These are phyloP conservation scores for Forsythia viridissima DNA, from an alignment of 257 asterid genomes.

Conservation along the genomic window DNA sequence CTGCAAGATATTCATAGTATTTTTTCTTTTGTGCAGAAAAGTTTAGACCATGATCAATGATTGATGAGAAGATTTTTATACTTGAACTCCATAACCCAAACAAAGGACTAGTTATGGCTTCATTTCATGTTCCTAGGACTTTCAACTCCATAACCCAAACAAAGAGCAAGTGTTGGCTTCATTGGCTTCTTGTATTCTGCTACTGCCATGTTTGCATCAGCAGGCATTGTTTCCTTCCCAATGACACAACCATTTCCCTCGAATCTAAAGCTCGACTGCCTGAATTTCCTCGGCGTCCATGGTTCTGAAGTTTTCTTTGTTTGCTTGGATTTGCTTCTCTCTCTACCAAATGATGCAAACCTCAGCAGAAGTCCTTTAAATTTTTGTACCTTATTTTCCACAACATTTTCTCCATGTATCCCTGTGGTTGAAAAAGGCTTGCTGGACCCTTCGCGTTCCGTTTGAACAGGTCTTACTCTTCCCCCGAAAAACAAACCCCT, in stretches of 20 bases:
- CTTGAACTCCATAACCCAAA: neutral
- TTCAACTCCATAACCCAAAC: slow-evolving; percentile 54
- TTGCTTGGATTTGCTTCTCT: slow-evolving; percentile 30
- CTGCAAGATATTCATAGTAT: slow-evolving; percentile 2
- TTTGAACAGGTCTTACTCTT: slow-evolving; percentile 30
- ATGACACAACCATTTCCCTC: slow-evolving; percentile 35
- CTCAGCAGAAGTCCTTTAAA: slow-evolving; percentile 50
- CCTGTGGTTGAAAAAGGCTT: slow-evolving; percentile 16
- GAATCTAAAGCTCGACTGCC: slow-evolving; percentile 48
- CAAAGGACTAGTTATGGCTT: neutral
- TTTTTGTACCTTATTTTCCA: slow-evolving; percentile 40
- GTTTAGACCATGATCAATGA: neutral
- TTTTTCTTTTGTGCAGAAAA: neutral
- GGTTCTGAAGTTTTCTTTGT: slow-evolving; percentile 26
- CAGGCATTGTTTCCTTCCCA: slow-evolving; percentile 33
- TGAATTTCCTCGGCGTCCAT: slow-evolving; percentile 34
- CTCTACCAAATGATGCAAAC: slow-evolving; percentile 54
- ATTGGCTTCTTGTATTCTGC: slow-evolving; percentile 35
- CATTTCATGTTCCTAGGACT: slow-evolving; percentile 27
- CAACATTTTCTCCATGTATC: slow-evolving; percentile 13
- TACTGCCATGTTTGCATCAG: slow-evolving; percentile 34
- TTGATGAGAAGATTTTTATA: neutral
- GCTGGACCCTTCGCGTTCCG: slow-evolving; percentile 24
- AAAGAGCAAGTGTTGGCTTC: slow-evolving; percentile 34
- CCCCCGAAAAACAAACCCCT: slow-evolving; percentile 24